Conservation (phyloP, 768 basidiomycete species). For the Phallus indusiatus region DNA sequence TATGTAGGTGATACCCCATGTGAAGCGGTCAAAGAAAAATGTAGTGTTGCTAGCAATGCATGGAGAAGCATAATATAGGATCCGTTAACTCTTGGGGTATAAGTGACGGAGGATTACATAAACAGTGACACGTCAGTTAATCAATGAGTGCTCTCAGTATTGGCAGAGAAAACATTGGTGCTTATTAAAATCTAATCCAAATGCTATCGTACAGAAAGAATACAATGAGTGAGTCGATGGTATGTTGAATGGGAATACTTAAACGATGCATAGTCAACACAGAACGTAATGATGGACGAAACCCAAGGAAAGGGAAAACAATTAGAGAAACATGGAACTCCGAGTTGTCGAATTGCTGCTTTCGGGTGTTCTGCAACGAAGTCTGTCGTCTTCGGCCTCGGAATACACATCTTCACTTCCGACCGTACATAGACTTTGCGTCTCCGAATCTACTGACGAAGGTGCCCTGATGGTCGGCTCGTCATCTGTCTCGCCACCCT, state of each 20-base stretch:
- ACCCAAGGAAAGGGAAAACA: not conserved
- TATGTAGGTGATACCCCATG: constrained; percentile 26
- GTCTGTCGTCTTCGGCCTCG: constrained; percentile 24
- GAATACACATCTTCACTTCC: constrained; percentile 27
- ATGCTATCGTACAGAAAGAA: not conserved
- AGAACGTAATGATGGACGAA: not conserved
- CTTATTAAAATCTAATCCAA: not conserved
- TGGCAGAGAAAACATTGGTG: not conserved
- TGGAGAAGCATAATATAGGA: not conserved
- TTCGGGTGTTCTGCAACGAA: constrained; percentile 5
- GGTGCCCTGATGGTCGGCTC: constrained; percentile 66
- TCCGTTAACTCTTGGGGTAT: too few relatives aligned
- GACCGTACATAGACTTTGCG: constrained; percentile 22
- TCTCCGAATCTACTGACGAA: constrained; percentile 29
- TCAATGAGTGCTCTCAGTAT: too few relatives aligned
- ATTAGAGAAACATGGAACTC: not conserved
- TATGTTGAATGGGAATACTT: not conserved
- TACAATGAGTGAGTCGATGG: not conserved
- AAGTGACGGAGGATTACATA: not conserved
- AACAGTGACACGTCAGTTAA: not conserved
- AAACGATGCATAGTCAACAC: not conserved
- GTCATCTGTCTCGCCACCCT: constrained; percentile 59
- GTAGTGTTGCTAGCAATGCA: not conserved
- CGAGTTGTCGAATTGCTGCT: not conserved
- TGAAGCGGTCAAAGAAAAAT: not conserved